Conservation (phyloP, 2,329 filamentous ascomycete species). For the Stagonosporopsis chrysanthemi region DNA sequence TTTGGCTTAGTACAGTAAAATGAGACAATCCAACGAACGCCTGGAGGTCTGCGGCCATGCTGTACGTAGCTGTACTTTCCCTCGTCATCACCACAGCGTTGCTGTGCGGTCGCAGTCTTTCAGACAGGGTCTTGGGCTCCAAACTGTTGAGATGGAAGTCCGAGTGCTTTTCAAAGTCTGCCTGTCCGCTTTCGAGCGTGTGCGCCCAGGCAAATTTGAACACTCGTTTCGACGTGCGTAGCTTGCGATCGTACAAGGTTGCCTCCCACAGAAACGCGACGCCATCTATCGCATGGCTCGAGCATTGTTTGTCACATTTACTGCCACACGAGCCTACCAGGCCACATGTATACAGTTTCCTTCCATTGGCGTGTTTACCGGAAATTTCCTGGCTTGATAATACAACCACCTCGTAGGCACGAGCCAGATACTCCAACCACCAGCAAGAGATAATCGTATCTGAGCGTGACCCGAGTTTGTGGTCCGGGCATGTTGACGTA, state of each 20-base stretch:
- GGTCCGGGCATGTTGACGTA: background rate
- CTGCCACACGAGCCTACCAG: background rate
- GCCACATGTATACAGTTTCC: background rate
- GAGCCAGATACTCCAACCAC: background rate
- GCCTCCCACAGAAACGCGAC: background rate
- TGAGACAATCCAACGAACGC: background rate
- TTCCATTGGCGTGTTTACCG: background rate
- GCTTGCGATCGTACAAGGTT: background rate
- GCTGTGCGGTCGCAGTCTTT: background rate
- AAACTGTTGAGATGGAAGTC: background rate
- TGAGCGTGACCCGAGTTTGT: background rate
- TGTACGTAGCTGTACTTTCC: background rate
- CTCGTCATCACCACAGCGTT: background rate
- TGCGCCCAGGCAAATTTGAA: background rate
- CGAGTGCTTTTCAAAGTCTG: background rate
- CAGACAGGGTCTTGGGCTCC: background rate
- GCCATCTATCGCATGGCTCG: background rate
- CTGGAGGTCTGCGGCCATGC: background rate
- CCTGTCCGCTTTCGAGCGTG: background rate
- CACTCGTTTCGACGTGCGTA: background rate
- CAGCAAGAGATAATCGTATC: background rate
- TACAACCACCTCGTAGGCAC: background rate
- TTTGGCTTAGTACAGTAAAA: too few species aligned
- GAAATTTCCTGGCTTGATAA: background rate
- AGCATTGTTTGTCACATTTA: background rate